These are phyloP conservation scores for Amborella trichopoda DNA, from an alignment of 164 flowering plant species.

Conservation along the genomic window DNA sequence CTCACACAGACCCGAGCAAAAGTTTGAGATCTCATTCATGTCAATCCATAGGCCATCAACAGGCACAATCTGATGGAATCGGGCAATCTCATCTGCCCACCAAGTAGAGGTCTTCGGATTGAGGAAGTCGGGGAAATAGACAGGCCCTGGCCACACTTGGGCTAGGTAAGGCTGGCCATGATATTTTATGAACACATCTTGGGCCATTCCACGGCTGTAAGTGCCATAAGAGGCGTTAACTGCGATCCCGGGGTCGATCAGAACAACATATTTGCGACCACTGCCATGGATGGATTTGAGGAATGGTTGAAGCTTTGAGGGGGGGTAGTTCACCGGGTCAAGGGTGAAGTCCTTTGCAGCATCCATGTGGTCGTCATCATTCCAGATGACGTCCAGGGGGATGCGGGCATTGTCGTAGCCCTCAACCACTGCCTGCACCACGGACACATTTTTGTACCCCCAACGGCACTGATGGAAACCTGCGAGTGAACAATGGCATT, in stretches of 20 bases:
- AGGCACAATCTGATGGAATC: conserved; percentile 79
- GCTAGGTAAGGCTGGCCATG: conserved; percentile 69
- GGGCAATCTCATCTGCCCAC: conserved; percentile 74
- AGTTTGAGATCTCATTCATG: conserved; percentile 93
- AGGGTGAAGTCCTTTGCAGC: conserved; percentile 88
- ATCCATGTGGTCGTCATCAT: conserved; percentile 95
- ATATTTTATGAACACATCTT: conserved; percentile 77
- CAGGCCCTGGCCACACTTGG: conserved; percentile 96
- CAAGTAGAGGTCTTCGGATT: conserved; percentile 67
- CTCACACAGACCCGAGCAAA: conserved; percentile 66
- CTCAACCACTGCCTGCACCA: conserved; percentile 74
- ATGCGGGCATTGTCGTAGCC: conserved; percentile 70
- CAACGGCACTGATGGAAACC: conserved; percentile 96
- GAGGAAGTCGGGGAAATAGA: conserved; percentile 89
- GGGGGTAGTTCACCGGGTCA: conserved; percentile 55
- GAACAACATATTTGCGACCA: conserved; percentile 81
- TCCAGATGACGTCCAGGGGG: conserved; percentile 97
- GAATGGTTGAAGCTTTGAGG: conserved; percentile 51
- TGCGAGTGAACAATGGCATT: conserved; percentile 14
- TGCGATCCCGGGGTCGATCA: conserved; percentile 82
- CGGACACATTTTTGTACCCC: conserved; percentile 86
- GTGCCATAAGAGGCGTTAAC: conserved; percentile 66
- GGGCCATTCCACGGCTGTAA: conserved; percentile 50
- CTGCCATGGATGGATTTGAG: conserved; percentile 48
- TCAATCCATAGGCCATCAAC: conserved; percentile 97